Percentiles rank a stretch among this genome's conserved stretches.
Conservation (phyloP, 2,329 filamentous ascomycete species). For the Epichloe baconii region DNA sequence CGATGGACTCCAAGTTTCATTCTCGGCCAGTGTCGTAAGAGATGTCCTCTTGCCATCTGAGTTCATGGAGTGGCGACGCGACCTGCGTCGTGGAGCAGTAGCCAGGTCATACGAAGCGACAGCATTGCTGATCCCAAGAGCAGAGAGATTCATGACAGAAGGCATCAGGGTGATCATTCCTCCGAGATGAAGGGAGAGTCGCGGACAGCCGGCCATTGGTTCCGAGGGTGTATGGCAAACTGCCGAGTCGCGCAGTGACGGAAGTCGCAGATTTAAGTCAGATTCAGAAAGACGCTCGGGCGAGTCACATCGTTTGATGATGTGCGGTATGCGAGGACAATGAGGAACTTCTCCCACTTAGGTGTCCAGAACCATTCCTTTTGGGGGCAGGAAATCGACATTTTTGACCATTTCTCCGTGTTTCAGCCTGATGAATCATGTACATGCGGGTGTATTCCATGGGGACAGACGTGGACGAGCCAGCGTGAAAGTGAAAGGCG, state of each 20-base stretch:
- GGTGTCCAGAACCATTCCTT: conserved; percentile 23
- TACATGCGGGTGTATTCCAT: conserved; percentile 27
- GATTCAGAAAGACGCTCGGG: background rate
- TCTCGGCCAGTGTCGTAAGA: background rate
- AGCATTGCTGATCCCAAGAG: background rate
- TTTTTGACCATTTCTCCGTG: conserved; percentile 15
- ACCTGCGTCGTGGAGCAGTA: background rate
- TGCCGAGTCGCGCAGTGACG: conserved; percentile 7
- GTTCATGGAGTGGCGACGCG: background rate
- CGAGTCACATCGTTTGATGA: conserved; percentile 11
- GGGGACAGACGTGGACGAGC: conserved; percentile 20
- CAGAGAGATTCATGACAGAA: conserved; percentile 12
- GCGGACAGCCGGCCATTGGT: conserved; percentile 10
- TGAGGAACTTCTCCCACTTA: conserved; percentile 22
- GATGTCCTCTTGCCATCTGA: conserved; percentile 1
- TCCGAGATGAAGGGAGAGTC: conserved; percentile 21
- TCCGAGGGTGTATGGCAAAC: background rate
- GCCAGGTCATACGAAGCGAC: background rate
- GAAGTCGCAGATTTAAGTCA: background rate
- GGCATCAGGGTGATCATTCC: conserved; percentile 13
- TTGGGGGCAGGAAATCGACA: conserved; percentile 14
- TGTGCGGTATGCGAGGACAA: conserved; percentile 20
- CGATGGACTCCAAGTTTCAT: background rate
- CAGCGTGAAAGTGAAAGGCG: background rate
- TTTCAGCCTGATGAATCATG: conserved; percentile 19